These are phyloP conservation scores for Artemisia tridentata DNA, from an alignment of 129 eudicot genomes.

Conservation along the genomic window DNA sequence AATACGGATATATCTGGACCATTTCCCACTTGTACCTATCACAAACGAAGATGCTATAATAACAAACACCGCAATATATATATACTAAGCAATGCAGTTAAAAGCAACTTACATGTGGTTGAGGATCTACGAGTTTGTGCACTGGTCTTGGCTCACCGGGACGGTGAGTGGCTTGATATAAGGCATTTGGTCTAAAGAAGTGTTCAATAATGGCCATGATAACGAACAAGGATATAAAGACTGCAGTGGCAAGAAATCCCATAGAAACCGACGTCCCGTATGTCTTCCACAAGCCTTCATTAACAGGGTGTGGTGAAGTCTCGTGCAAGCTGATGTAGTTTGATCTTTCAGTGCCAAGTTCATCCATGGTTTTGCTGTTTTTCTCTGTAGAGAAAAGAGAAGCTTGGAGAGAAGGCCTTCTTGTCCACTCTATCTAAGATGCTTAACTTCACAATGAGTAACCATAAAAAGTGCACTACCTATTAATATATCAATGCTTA, in stretches of 20 bases:
- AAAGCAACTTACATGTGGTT: slow-evolving; percentile 35
- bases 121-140: slow-evolving; percentile 46
- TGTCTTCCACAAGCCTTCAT: slow-evolving; percentile 52
- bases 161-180: slow-evolving; percentile 29
- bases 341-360: slow-evolving; percentile 44
- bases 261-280: slow-evolving; percentile 64
- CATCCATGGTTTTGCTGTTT: slow-evolving; percentile 40
- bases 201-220: slow-evolving; percentile 73
- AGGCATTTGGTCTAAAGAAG: slow-evolving; percentile 52
- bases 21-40: slow-evolving; percentile 44
- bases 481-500: not conserved
- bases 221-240: slow-evolving; percentile 70
- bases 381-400: slow-evolving; percentile 1
- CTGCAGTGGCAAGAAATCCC: slow-evolving; percentile 77
- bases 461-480: slow-evolving; percentile 20
- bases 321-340: slow-evolving; percentile 49
- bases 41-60: not conserved
- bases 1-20: slow-evolving; percentile 58
- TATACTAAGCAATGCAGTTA: not conserved
- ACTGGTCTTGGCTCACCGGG: slow-evolving; percentile 30
- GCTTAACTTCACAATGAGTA: slow-evolving; percentile 18
- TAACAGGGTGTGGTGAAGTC: slow-evolving; percentile 32
- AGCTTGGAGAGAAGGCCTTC: slow-evolving; percentile 20
- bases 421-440: slow-evolving; percentile 8
- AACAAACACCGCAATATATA: not conserved